Conservation (phyloP, 2,329 filamentous ascomycete genomes). For the Fusarium hostae region DNA sequence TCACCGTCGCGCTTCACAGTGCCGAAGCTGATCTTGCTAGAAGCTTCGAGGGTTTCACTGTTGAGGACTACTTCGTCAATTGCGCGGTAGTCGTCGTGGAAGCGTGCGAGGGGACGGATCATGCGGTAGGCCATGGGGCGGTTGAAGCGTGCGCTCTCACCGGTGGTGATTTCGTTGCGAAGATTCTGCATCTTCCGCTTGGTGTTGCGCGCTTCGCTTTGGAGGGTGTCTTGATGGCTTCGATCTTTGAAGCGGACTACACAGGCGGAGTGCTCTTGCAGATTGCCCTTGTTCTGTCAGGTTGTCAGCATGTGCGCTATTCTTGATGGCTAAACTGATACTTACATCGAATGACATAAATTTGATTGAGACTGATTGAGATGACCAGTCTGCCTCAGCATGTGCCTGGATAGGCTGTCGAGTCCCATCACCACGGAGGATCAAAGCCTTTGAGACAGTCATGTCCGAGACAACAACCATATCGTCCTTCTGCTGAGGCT, state of each 20-base stretch:
- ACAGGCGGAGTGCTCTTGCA: constrained; percentile 29
- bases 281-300: not conserved
- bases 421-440: constrained; percentile 6
- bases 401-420: constrained; percentile 30
- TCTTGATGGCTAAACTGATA: rapidly evolving
- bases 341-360: constrained; percentile 38
- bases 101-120: constrained; percentile 34
- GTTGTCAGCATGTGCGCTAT: rapidly evolving
- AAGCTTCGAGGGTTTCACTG: constrained; percentile 31
- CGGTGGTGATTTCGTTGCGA: constrained; percentile 18
- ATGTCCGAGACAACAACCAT: constrained; percentile 38
- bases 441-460: constrained; percentile 34
- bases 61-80: constrained; percentile 38
- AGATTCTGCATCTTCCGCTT: constrained; percentile 32
- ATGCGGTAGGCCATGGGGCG: constrained; percentile 38
- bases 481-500: constrained; percentile 13
- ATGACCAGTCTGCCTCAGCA: constrained; percentile 30
- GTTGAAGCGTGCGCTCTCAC: constrained; percentile 35
- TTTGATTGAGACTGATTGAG: constrained; percentile 2
- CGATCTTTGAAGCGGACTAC: constrained; percentile 29
- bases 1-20: constrained; percentile 28
- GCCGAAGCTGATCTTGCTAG: constrained; percentile 28
- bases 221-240: constrained; percentile 13
- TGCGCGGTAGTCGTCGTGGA: constrained; percentile 38
- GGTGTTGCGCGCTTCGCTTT: not conserved